Base-by-base conservation (phyloP, 2,329 filamentous ascomycete species). In the Neofusicoccum parvum region DNA sequence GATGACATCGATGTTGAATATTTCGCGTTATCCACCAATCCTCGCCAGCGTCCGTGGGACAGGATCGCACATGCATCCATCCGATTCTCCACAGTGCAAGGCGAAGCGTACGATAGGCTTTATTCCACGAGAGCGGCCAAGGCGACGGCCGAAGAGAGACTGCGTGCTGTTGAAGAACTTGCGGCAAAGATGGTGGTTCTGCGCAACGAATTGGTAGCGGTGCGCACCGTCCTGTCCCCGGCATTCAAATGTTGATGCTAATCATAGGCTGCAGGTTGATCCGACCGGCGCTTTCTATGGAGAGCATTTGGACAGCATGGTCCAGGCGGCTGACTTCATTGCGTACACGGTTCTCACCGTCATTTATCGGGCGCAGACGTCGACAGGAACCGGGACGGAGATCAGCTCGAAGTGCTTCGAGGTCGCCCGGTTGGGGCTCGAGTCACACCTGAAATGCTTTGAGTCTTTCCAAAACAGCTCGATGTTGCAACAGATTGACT, bases 31-130 rank as follows among this genome's bases (percentile, higher is more conserved):
- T 9, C 62, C 75, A 14, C 74, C 67, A 17, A 68, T 64, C 43
- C 43, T 41, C 45, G 23, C 9, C 27, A 32, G 11, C 34, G 14
- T 1, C 17, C 46, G 39, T 58, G 46, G 46, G 62, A 34, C n/a
- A 20, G 36, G 39, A 64, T 51, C 27, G 27, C 12, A 23, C 71
- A 45, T 67, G 69, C 15, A 49, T 78, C 76, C 73, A 70, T 76
- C 60, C 74, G 73, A 43, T 69, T 77, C 12, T 72, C 73, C 5
- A 69, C 71, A 20, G 70, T 78, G 1, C 75, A 78, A 66, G 76
- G 76, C 1, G 69, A 72, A 53, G 72, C 70, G 1, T 79, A 79
- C 59, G 75, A 79, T 50, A 73, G 72, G 53, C 70, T 79, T 1
- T 79, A 76, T 34, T 62, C 59, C 14, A 60, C 37, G 5, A 15